Conservation (phyloP, 2,329 filamentous ascomycete genomes). For the Emmonsiellopsis sp. region DNA sequence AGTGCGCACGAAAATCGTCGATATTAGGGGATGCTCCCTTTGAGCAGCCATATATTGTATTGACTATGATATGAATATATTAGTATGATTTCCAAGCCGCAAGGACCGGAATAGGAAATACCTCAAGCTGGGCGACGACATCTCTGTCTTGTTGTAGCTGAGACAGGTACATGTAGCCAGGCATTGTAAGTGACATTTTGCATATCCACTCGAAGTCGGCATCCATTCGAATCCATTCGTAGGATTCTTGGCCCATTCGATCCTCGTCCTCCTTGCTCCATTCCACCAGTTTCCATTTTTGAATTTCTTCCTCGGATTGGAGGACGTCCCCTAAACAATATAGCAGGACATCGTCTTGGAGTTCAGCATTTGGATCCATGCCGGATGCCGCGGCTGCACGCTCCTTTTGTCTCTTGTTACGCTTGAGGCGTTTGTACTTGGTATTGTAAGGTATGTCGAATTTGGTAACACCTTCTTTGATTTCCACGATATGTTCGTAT, state of each 20-base stretch:
- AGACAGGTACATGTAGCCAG: conserved; percentile 94
- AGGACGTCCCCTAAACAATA: conserved; percentile 91
- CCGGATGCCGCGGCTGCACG: conserved; percentile 55
- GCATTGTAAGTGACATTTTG: conserved; percentile 71
- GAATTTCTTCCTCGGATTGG: conserved; percentile 68
- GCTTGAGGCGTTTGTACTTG: conserved; percentile 94
- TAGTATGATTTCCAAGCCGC: conserved; percentile 6
- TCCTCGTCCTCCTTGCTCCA: conserved; percentile 85
- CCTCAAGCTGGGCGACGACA: conserved; percentile 72
- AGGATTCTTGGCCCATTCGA: conserved; percentile 90
- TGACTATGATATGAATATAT: conserved; percentile 35
- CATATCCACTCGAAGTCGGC: conserved; percentile 98
- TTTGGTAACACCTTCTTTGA: conserved; percentile 73
- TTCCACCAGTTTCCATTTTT: conserved; percentile 75
- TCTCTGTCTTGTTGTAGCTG: conserved; percentile 96
- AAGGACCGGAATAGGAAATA: conserved; percentile 10
- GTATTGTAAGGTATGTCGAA: conserved; percentile 98
- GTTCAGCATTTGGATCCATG: conserved; percentile 53
- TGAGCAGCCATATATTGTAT: conserved; percentile 64
- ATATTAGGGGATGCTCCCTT: conserved; percentile 67
- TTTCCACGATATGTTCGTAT: conserved; percentile 95
- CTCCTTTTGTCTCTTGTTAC: conserved; percentile 74
- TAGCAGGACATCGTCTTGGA: conserved; percentile 70
- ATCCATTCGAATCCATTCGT: conserved; percentile 97
- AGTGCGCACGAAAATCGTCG: conserved; percentile 81